Conservation (phyloP, 805 yeast genomes). For the Yarrowia alimentaria region DNA sequence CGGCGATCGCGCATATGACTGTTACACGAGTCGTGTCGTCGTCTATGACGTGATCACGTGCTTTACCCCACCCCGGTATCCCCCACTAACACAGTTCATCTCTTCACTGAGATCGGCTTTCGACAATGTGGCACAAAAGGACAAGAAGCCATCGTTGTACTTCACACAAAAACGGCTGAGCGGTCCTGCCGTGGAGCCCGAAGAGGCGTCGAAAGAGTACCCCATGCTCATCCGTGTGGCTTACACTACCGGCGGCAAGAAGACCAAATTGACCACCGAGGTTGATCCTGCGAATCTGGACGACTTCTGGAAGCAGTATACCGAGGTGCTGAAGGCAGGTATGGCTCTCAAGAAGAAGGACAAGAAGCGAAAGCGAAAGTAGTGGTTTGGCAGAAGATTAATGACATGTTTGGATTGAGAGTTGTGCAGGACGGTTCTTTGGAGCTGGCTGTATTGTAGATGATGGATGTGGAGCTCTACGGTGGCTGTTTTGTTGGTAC, state of each 20-base stretch:
- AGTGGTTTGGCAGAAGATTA: neutral
- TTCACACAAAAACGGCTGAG: slow-evolving; percentile 23
- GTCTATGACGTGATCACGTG: no score
- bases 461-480: no score
- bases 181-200: slow-evolving; percentile 7
- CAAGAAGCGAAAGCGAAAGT: slow-evolving; percentile 25
- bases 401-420: no score
- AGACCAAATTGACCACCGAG: slow-evolving; percentile 26
- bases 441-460: no score
- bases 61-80: no score
- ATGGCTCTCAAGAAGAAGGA: slow-evolving; percentile 23
- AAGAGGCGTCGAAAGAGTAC: slow-evolving; percentile 10
- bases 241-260: slow-evolving; percentile 19
- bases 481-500: no score
- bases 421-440: no score
- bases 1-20: no score
- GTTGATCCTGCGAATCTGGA: slow-evolving; percentile 12
- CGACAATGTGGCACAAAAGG: slow-evolving; percentile 8
- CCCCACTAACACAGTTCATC: slow-evolving; percentile 21
- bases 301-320: slow-evolving; percentile 22
- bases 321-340: slow-evolving; percentile 23
- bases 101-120: neutral
- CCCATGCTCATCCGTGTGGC: slow-evolving; percentile 21
- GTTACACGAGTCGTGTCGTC: no score
- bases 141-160: slow-evolving; percentile 20